A percentile compares a stretch with the other conserved stretches of the same genome.
phyloP scores from a whole-genome alignment of 2,329 filamentous ascomycete genomes.

The Calonectria pteridis region DNA sequence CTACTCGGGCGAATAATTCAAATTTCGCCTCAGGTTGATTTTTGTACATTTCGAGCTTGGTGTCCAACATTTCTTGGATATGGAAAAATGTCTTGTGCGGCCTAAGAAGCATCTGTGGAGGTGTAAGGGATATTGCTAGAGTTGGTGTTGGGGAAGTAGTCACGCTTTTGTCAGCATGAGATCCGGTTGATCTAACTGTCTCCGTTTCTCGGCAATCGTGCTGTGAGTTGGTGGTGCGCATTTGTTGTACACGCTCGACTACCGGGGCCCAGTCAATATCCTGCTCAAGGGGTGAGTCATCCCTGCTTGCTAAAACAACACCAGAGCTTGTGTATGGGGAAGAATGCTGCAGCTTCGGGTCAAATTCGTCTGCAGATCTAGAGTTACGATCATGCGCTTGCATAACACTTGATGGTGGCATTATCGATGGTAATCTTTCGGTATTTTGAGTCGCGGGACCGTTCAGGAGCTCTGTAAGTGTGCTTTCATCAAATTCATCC shows the following conservation, averaged over 20 bases:
- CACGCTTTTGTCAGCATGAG: not conserved
- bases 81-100: constrained; percentile 68
- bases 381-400: constrained; percentile 49
- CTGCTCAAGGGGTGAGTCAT: constrained; percentile 46
- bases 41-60: constrained; percentile 51
- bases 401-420: constrained; percentile 49
- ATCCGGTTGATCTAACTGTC: constrained; percentile 1
- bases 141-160: not conserved
- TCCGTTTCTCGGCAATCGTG: not conserved
- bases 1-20: constrained; percentile 74
- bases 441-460: constrained; percentile 16
- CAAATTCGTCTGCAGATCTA: constrained; percentile 50
- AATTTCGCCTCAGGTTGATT: constrained; percentile 59
- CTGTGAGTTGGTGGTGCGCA: constrained; percentile 11
- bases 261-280: constrained; percentile 58
- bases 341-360: constrained; percentile 52
- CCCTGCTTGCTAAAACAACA: not conserved
- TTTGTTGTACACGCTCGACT: constrained; percentile 24
- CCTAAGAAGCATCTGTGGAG: constrained; percentile 20
- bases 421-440: constrained; percentile 43
- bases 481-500: constrained; percentile 30
- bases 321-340: constrained; percentile 38
- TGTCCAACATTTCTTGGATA: constrained; percentile 69
- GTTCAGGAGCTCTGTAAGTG: constrained; percentile 31
- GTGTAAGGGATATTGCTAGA: constrained; percentile 1